These are phyloP conservation scores for Aspergillus steynii DNA, from an alignment of 495 filamentous ascomycete genomes.

Conservation along the genomic window DNA sequence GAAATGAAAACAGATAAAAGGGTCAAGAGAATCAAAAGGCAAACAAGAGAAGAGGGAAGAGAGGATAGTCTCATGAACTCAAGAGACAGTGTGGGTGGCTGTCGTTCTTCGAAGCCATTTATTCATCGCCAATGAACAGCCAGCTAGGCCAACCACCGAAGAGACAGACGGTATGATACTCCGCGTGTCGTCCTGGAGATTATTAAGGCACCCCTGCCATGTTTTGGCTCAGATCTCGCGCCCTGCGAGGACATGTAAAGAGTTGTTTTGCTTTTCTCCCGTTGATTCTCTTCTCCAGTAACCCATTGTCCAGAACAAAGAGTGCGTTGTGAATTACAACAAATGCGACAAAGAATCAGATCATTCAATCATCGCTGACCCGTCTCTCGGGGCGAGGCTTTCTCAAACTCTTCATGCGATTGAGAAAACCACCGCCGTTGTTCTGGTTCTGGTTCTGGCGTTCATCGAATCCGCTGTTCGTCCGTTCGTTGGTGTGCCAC, in stretches of 20 bases:
- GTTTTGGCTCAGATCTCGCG: neutral
- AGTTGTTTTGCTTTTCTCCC: neutral
- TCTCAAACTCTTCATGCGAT: conserved; percentile 85
- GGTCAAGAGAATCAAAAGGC: neutral
- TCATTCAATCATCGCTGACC: conserved; percentile 34
- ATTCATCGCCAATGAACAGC: neutral
- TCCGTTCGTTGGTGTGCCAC: conserved; percentile 66
- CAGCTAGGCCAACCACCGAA: neutral
- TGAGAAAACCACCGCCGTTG: conserved; percentile 68
- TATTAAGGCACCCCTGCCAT: neutral
- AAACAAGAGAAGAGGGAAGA: neutral
- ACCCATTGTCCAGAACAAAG: neutral
- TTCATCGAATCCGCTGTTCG: conserved; percentile 37
- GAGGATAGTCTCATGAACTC: neutral
- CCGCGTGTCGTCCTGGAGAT: neutral
- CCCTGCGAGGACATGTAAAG: neutral
- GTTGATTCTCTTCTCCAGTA: neutral
- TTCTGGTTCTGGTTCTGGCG: conserved; percentile 44
- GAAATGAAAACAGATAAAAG: neutral
- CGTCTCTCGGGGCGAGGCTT: conserved; percentile 50
- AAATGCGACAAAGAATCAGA: neutral
- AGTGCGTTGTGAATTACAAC: neutral
- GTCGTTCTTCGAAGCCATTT: neutral
- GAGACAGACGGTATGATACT: neutral
- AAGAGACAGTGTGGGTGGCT: neutral